Base-by-base conservation (phyloP, 352 stramenopile genomes). In the Discostella stelligera region DNA sequence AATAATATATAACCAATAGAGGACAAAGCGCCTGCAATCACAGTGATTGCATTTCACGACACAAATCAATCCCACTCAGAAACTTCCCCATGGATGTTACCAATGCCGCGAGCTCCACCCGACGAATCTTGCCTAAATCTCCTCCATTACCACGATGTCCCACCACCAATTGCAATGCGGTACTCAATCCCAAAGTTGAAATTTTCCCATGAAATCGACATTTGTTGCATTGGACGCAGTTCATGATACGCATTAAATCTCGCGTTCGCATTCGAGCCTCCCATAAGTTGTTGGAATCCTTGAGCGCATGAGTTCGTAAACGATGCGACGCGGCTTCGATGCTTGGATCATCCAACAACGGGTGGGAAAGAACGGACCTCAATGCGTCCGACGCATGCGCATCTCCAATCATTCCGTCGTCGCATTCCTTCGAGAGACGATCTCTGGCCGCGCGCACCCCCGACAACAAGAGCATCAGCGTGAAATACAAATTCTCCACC, bases 401-500 rank as follows among this genome's bases (percentile, higher is more conserved):
- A 56, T 83, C 75, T 5, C 60, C 61, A 20, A 90, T 77, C 39
- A 69, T 83, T 49, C 79, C 85, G 10, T 44, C 53, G 20, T 84
- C 56, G 52, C 75, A 88, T 71, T 91, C 85, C 10, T 64, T 23
- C 14, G 89, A 71, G 32, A 91, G 66, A 46, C 79, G 66, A 37
- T 82, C 67, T 61, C 69, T 68, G 0, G 79, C 82, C n/a, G 83
- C 79, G 1, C 59, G 61, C 11, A 84, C 84, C 13, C 85, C 88
- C 5, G 78, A 80, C 3, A 93, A 58, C n/a, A 90, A 73, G 8
- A 93, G 65, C 83, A 91, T 90, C 68, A 87, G 85, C 23, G 71
- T 69, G 72, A 91, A 93, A 59, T 91, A 91, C 6, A 93, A 52
- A 69, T 93, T 91, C 44, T 91, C 84, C 10, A 91, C 77, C 2